These are phyloP conservation scores for Penicillium canariense DNA, from an alignment of 495 filamentous ascomycete species.

Conservation along the genomic window DNA sequence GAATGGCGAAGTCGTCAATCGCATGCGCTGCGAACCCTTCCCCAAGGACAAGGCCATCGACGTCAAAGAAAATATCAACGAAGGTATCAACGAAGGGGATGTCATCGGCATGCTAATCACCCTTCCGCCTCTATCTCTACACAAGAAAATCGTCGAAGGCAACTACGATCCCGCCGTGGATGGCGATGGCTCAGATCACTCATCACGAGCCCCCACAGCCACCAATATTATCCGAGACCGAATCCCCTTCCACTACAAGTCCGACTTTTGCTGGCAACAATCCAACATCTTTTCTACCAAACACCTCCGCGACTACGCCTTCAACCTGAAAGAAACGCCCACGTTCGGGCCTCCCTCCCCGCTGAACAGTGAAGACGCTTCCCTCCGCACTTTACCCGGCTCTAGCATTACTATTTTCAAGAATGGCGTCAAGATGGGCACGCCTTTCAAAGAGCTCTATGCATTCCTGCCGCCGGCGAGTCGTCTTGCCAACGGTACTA, in stretches of 20 bases:
- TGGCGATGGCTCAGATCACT: constrained; percentile 21
- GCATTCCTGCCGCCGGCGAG: constrained; percentile 92
- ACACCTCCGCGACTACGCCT: constrained; percentile 72
- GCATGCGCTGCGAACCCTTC: constrained; percentile 85
- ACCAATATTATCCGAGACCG: constrained; percentile 89
- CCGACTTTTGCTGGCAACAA: constrained; percentile 90
- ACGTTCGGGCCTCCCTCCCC: constrained; percentile 54
- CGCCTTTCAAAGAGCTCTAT: constrained; percentile 82
- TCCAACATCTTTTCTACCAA: constrained; percentile 88
- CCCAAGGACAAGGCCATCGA: constrained; percentile 64
- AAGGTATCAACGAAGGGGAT: constrained; percentile 76
- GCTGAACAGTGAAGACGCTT: constrained; percentile 64
- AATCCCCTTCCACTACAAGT: constrained; percentile 89
- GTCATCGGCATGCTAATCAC: constrained; percentile 93
- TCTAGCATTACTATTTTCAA: constrained; percentile 87
- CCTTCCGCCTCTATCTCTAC: constrained; percentile 77
- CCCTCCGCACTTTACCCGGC: constrained; percentile 78
- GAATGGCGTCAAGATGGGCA: constrained; percentile 84
- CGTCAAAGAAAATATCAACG: too few species aligned
- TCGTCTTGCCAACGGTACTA: constrained; percentile 52
- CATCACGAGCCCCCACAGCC: constrained; percentile 23
- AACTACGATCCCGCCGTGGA: constrained; percentile 83
- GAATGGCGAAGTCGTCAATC: constrained; percentile 85
- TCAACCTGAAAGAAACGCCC: constrained; percentile 47
- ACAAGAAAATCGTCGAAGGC: constrained; percentile 84